Conservation (phyloP, 208 protist genomes). For the Trypanosoma grayi region DNA sequence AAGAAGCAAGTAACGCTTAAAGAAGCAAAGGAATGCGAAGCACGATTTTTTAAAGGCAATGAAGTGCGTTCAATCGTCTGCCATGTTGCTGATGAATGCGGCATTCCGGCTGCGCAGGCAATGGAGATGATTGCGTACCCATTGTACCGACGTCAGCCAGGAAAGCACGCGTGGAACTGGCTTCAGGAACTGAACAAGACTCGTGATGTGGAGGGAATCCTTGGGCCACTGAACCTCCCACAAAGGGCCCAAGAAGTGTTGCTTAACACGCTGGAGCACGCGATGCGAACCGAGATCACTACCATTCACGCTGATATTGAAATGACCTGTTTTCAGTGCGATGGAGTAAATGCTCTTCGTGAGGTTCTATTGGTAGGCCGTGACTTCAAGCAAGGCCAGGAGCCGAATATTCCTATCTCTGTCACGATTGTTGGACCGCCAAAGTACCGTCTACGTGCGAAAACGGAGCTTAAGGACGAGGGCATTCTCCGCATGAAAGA, state of each 20-base stretch:
- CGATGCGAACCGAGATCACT: conserved; percentile 66
- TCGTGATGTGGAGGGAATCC: conserved; percentile 64
- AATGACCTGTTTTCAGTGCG: conserved; percentile 97
- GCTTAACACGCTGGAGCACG: conserved; percentile 87
- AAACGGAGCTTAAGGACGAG: conserved; percentile 92
- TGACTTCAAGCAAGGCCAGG: conserved; percentile 64
- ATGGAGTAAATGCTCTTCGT: conserved; percentile 98
- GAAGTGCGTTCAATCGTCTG: conserved; percentile 96
- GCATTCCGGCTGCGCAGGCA: conserved; percentile 54
- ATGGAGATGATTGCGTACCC: conserved; percentile 97
- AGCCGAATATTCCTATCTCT: conserved; percentile 70
- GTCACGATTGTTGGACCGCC: conserved; percentile 96
- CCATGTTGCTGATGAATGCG: conserved; percentile 90
- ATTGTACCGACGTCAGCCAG: conserved; percentile 85
- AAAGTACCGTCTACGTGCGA: conserved; percentile 93
- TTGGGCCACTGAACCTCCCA: conserved; percentile 66
- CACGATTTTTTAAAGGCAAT: conserved; percentile 95
- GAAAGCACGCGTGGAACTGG: conserved; percentile 81
- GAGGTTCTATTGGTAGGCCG: conserved; percentile 92
- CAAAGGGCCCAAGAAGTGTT: conserved; percentile 51
- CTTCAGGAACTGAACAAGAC: conserved; percentile 73
- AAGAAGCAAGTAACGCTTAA: conserved; percentile 96
- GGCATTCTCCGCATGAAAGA: conserved; percentile 88
- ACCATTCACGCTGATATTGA: conserved; percentile 96
- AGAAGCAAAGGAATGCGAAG: conserved; percentile 94